Evolutionary conservation across 495 filamentous ascomycete genomes (phyloP).

Genomic region (Aspergillus wentii): DNA sequence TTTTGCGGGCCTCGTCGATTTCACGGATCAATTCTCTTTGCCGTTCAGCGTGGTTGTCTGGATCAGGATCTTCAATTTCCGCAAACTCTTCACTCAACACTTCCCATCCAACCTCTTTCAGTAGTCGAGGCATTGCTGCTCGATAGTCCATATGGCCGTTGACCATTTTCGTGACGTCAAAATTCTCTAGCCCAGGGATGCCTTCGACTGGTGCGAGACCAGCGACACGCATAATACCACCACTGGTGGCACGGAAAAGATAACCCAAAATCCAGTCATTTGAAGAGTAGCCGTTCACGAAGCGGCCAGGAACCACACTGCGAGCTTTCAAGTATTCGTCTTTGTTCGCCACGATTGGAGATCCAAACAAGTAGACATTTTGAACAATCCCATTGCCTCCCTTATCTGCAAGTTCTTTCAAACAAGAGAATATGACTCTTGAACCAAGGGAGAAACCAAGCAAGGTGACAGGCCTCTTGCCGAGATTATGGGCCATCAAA

Average conservation of each 20-base stretch:
- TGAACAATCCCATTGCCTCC: constrained; percentile 92
- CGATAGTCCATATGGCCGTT: constrained; percentile 97
- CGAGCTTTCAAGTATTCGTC: constrained; percentile 84
- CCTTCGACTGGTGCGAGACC: constrained; percentile 79
- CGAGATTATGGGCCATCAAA: constrained; percentile 85
- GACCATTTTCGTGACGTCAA: constrained; percentile 81
- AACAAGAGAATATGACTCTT: constrained; percentile 86
- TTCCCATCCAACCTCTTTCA: constrained; percentile 82
- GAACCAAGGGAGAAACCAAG: constrained; percentile 94
- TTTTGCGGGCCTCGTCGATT: constrained; percentile 89
- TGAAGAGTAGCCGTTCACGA: constrained; percentile 89
- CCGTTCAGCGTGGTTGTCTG: constrained; percentile 81
- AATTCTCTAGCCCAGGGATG: constrained; percentile 80
- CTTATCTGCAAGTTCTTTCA: constrained; percentile 78
- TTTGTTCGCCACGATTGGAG: constrained; percentile 83
- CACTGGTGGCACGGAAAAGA: constrained; percentile 89
- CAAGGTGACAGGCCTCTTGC: constrained; percentile 87
- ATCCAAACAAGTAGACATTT: constrained; percentile 93
- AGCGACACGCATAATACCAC: constrained; percentile 85
- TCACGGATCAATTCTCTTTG: constrained; percentile 94
- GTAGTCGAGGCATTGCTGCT: constrained; percentile 78
- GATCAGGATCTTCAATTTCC: constrained; percentile 96
- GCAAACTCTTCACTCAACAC: constrained; percentile 91
- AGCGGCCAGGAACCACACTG: constrained; percentile 79
- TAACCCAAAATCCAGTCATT: constrained; percentile 99